Base-by-base conservation (phyloP, 768 basidiomycete genomes). In the Clathrus columnatus region DNA sequence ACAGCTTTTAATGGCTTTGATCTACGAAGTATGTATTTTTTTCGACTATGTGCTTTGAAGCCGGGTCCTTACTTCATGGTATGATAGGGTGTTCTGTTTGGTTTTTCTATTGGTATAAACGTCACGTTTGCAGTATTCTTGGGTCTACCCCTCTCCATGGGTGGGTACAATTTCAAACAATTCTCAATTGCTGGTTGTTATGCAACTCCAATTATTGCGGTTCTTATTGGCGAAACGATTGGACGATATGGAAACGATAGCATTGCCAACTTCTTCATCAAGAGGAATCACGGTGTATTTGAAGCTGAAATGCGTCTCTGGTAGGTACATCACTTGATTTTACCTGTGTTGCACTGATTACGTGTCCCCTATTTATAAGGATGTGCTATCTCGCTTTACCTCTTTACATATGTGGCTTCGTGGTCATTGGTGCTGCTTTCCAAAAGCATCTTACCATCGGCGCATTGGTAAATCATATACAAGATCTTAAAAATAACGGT, bases 71-170 rank as follows among this genome's bases (percentile, higher is more conserved):
- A 28, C 42, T 46, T 7, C 4, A 10, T 24, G 23, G 27, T n/a
- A 51, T 54, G 56, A 44, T 49, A 78, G 77, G 80, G 74, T 5
- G 62, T 79, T 47, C 63, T 81, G 0, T 85, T 86, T 62, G 84
- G 84, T 0, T 84, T 84, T 63, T 67, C 74, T 16, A 83, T 83
- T 51, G 82, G 83, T 29, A 79, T 82, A 50, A 83, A 82, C 60
- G 79, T 81, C 17, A 87, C 83, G 1, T 82, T 80, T 57, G 80
- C 78, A 0, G 80, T 84, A 1, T 85, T 85, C 69, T 67, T 85
- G 1, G 81, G 80, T 5, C 69, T 69, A 3, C 80, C 80, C 0
- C 70, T 70, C 1, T 81, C 81, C 0, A 60, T 74, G 8, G 84
- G 78, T n/a, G 72, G 78, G 0, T 84, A 72, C 58, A 80, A 75